Evolutionary conservation across 1,139 yeast species (phyloP).

Genomic region (Yamadazyma kanchanaburiensis): DNA sequence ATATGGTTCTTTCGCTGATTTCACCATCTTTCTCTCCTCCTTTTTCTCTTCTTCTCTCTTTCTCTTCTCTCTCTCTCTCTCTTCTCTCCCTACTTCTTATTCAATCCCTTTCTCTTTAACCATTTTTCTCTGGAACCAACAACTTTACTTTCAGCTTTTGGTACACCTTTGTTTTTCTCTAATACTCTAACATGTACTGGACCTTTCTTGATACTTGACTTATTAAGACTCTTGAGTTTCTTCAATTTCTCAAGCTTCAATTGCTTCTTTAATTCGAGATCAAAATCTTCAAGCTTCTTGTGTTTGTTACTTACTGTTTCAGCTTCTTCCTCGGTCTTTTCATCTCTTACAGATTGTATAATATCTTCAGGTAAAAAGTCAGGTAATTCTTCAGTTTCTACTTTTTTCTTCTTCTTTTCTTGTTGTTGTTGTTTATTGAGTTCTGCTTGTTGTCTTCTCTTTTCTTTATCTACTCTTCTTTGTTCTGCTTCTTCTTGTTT

Average conservation of each 20-base stretch:
- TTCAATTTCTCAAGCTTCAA: slow-evolving; percentile 41
- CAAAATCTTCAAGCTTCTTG: slow-evolving; percentile 32
- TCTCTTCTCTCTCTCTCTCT: too few species aligned
- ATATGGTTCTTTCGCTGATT: too few species aligned
- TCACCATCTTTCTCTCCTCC: too few species aligned
- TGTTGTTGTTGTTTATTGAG: slow-evolving; percentile 49
- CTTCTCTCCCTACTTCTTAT: slow-evolving; percentile 32
- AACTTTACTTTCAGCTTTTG: slow-evolving; percentile 46
- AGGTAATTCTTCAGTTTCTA: slow-evolving; percentile 30
- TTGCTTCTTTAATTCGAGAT: slow-evolving; percentile 26
- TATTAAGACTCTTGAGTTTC: slow-evolving; percentile 36
- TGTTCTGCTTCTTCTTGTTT: slow-evolving; percentile 29
- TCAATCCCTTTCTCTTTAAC: slow-evolving; percentile 55
- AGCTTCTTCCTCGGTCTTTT: slow-evolving; percentile 10
- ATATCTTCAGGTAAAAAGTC: slow-evolving; percentile 51
- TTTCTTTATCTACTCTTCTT: slow-evolving; percentile 40
- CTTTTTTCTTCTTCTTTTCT: slow-evolving; percentile 17
- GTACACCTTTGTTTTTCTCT: slow-evolving; percentile 23
- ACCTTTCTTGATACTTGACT: slow-evolving; percentile 44
- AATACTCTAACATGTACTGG: slow-evolving; percentile 55
- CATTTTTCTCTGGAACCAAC: slow-evolving; percentile 51
- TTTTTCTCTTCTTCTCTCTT: too few species aligned
- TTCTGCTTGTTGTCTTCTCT: slow-evolving; percentile 48
- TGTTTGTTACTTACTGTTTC: slow-evolving; percentile 23
- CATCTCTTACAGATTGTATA: slow-evolving; percentile 23